phyloP scores from a whole-genome alignment of 768 basidiomycete genomes.

The Bullera alba region DNA sequence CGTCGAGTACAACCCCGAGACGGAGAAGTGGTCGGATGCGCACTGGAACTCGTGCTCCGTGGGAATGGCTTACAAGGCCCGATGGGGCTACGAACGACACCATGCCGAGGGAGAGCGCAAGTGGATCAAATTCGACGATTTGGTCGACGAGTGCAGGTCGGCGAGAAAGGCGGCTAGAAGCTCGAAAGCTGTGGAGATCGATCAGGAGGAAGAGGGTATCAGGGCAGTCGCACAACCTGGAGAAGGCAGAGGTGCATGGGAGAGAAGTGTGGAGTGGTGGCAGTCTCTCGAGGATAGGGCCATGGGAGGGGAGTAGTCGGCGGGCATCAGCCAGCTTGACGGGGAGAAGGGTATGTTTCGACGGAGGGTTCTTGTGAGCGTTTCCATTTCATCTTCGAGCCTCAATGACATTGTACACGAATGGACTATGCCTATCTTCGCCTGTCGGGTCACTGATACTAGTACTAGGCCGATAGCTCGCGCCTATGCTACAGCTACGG shows the following conservation, averaged over 20 bases:
- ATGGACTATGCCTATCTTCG: no score
- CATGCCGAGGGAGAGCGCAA: slow-evolving; percentile 6
- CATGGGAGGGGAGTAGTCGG: slow-evolving; percentile 10
- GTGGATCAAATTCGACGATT: slow-evolving; percentile 27
- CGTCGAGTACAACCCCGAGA: slow-evolving; percentile 19
- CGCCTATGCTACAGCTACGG: no score
- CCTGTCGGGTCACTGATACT: no score
- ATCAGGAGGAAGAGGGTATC: slow-evolving; percentile 28
- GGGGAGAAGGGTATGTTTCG: no score
- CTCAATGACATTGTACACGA: no score
- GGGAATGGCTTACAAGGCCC: slow-evolving; percentile 37
- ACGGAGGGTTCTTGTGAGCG: no score
- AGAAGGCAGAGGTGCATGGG: slow-evolving; percentile 22
- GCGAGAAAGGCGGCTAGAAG: slow-evolving; percentile 2
- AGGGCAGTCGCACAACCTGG: slow-evolving; percentile 21
- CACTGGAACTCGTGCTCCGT: slow-evolving; percentile 39
- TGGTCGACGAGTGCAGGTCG: slow-evolving; percentile 26
- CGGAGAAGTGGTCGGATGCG: slow-evolving; percentile 19
- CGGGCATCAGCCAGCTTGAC: no score
- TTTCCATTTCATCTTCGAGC: no score
- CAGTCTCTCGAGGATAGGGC: slow-evolving; percentile 23
- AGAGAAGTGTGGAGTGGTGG: slow-evolving; percentile 36
- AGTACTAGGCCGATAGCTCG: no score
- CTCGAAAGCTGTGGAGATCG: background rate
- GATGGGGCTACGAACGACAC: slow-evolving; percentile 35